Base-by-base conservation (phyloP, 2,329 filamentous ascomycete species). In the Ophiostoma ips region DNA sequence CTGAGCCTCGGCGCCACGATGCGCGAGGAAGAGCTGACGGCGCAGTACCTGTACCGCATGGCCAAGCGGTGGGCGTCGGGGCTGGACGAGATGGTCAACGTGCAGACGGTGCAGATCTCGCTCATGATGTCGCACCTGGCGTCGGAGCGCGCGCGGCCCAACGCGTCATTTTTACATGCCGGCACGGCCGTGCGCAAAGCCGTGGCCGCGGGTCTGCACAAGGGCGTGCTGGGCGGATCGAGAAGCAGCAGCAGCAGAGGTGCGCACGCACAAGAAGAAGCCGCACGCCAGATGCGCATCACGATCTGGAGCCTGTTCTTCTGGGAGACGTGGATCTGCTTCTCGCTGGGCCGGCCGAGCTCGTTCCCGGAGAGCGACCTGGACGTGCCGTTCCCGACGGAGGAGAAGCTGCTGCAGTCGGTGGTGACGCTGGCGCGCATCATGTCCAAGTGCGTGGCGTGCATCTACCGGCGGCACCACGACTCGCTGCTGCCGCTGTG, bases 291-390 rank as follows among this genome's bases (percentile, higher is more conserved):
- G 44, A 51, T 48, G 18, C 50, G 50, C 8, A 50, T 56, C 13
- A 55, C 53, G 1, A 49, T 53, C n/a, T 55, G 53, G 55, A 40
- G 52, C 31, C 43, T 52, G 3, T 56, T 47, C 19, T 55, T 56
- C 10, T 56, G 55, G 55, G 55, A 56, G 35, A 56, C 35, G 15
- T 56, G 55, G 55, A 36, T 55, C 3, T 56, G 55, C 30, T 56
- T 56, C 11, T 49, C 49, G 13, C 33, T 56, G 15, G 55, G 55
- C 5, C 52, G 55, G 18, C 53, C 53, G 0, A 54, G 52, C 36
- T 52, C 55, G 13, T 55, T 55, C 24, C 55, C 55, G 21, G 53
- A 53, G 35, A 36, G 48, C 9, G 55, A 56, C 15, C 46, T 55
- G 40, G 50, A 54, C 31, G 52, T 56, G 38, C 55, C 55, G 3